phyloP scores from a whole-genome alignment of 208 protist species.

The Plasmodiophora brassicae region DNA sequence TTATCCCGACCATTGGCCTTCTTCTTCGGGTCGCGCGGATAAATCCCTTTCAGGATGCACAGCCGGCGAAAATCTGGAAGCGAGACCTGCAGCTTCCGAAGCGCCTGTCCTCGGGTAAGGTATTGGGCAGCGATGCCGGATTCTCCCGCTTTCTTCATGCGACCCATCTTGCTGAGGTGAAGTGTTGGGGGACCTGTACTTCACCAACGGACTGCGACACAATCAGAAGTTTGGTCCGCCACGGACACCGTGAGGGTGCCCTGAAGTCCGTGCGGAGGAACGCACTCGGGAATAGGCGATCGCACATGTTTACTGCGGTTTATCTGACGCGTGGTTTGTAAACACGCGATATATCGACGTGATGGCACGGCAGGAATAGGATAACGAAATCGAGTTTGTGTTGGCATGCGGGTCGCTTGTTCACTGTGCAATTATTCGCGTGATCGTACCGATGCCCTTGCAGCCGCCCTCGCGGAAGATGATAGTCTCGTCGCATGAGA shows the following conservation, averaged over 20 bases:
- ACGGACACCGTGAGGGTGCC: too few species aligned
- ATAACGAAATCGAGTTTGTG: too few species aligned
- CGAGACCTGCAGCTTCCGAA: conserved; percentile 30
- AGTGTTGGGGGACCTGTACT: too few species aligned
- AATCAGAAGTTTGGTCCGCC: too few species aligned
- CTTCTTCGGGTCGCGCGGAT: conserved; percentile 87
- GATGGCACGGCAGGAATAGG: too few species aligned
- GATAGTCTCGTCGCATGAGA: conserved; percentile 41
- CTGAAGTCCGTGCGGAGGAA: too few species aligned
- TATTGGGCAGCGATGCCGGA: conserved; percentile 66
- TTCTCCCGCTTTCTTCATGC: not conserved
- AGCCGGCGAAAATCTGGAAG: conserved; percentile 64
- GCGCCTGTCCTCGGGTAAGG: conserved; percentile 79
- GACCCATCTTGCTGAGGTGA: not conserved
- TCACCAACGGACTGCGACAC: too few species aligned
- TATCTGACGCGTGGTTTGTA: too few species aligned
- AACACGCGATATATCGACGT: too few species aligned
- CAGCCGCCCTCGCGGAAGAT: conserved; percentile 56
- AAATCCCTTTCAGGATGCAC: conserved; percentile 98
- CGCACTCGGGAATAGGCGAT: too few species aligned
- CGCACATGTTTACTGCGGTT: too few species aligned
- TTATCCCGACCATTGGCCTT: conserved; percentile 85
- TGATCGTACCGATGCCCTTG: conserved; percentile 49
- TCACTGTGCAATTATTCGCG: not conserved
- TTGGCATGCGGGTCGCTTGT: too few species aligned